Evolutionary conservation across 2,329 filamentous ascomycete genomes (phyloP).

Genomic region (Thielaviopsis euricoi): DNA sequence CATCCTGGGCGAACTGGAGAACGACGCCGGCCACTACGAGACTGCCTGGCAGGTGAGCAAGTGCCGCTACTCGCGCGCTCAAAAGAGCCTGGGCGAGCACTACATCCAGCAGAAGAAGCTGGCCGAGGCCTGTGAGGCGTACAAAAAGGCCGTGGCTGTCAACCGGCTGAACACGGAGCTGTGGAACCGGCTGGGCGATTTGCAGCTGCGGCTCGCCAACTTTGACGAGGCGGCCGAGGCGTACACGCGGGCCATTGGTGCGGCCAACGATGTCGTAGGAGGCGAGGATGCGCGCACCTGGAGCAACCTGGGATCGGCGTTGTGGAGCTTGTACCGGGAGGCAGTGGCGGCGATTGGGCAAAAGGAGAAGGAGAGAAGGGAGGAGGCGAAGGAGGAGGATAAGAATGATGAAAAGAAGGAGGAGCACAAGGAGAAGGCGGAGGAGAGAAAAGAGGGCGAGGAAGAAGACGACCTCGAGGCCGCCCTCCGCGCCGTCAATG

Average conservation of each 20-base stretch:
- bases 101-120: slow-evolving; percentile 53
- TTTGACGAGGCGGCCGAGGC: slow-evolving; percentile 70
- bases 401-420: background rate
- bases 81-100: slow-evolving; percentile 69
- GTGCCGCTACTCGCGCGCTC: slow-evolving; percentile 66
- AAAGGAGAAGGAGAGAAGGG: slow-evolving; percentile 15
- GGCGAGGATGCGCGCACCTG: slow-evolving; percentile 84
- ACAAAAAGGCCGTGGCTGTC: slow-evolving; percentile 56
- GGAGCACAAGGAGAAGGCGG: background rate
- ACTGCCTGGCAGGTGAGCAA: slow-evolving; percentile 79
- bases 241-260: slow-evolving; percentile 65
- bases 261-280: slow-evolving; percentile 43
- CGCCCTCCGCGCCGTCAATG: background rate
- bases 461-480: slow-evolving; percentile 14
- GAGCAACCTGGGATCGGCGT: slow-evolving; percentile 80
- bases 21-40: slow-evolving; percentile 57
- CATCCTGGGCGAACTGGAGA: slow-evolving; percentile 80
- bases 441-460: slow-evolving; percentile 17
- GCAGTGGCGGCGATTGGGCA: slow-evolving; percentile 22
- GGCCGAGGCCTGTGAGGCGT: slow-evolving; percentile 57
- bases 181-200: slow-evolving; percentile 85
- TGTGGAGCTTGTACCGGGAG: slow-evolving; percentile 52
- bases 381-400: slow-evolving; percentile 12
- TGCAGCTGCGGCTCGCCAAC: slow-evolving; percentile 58
- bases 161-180: slow-evolving; percentile 69